Percentiles rank a stretch among this genome's conserved stretches.
Evolutionary conservation across 768 basidiomycete species (phyloP).

Genomic region (Tylopilus balloui): DNA sequence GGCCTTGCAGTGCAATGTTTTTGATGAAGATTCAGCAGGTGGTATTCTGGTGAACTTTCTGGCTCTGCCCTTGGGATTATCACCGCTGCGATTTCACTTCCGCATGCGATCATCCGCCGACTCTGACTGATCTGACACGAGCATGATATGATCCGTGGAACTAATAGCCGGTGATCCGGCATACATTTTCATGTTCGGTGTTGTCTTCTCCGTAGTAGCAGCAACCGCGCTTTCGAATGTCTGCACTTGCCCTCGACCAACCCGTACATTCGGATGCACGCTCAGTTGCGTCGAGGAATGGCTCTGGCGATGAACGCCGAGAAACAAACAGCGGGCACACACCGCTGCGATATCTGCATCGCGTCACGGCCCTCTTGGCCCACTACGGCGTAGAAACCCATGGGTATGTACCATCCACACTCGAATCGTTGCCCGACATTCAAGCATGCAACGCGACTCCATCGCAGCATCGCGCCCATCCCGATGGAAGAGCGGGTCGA

Average conservation of each 20-base stretch:
- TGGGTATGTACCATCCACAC: slow-evolving; percentile 27
- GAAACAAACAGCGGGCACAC: not conserved
- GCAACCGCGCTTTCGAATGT: slow-evolving; percentile 2
- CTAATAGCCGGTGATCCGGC: not conserved
- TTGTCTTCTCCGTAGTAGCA: no score
- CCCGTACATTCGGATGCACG: not conserved
- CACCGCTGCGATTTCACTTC: no score
- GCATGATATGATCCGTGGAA: no score
- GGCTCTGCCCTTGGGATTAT: no score
- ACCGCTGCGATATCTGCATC: slow-evolving; percentile 15
- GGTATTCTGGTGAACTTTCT: no score
- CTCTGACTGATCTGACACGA: no score
- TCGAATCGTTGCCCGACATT: not conserved
- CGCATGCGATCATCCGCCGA: no score
- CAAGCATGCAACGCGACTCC: not conserved
- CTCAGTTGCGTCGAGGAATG: slow-evolving; percentile 1
- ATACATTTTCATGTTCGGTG: not conserved
- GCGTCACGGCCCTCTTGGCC: slow-evolving; percentile 27
- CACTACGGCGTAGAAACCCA: slow-evolving; percentile 40
- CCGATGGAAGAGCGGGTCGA: slow-evolving; percentile 35
- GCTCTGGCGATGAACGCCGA: not conserved
- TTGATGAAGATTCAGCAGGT: no score
- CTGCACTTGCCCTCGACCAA: not conserved
- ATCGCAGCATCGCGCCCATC: slow-evolving; percentile 37
- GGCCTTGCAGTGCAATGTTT: no score